phyloP scores from a whole-genome alignment of 2,329 filamentous ascomycete genomes.

The Lasiodiplodia gonubiensis region DNA sequence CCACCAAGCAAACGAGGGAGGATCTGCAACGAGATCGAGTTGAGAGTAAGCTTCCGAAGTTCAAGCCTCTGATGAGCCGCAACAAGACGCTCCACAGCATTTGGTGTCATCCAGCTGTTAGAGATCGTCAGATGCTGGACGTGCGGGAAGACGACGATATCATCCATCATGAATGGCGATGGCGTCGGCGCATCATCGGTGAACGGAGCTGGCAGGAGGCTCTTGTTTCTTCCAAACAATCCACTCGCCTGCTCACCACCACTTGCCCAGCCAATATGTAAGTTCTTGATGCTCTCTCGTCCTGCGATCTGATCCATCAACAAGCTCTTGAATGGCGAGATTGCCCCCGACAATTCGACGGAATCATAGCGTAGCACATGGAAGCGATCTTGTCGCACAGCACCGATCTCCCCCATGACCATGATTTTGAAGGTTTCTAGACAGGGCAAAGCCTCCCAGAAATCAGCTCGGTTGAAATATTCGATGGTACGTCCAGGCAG shows the following conservation, averaged over 20 bases:
- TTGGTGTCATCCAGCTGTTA: constrained; percentile 72
- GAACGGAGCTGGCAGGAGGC: constrained; percentile 68
- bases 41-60: constrained; percentile 62
- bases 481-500: constrained; percentile 67
- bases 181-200: constrained; percentile 39
- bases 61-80: constrained; percentile 50
- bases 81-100: constrained; percentile 61
- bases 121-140: constrained; percentile 66
- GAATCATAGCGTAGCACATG: constrained; percentile 51
- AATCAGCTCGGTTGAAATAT: constrained; percentile 61
- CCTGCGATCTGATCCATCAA: constrained; percentile 58
- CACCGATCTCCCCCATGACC: constrained; percentile 71
- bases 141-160: constrained; percentile 57
- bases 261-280: constrained; percentile 70
- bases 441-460: constrained; percentile 65
- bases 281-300: constrained; percentile 58
- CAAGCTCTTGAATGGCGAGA: constrained; percentile 59
- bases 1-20: neutral
- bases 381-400: constrained; percentile 58
- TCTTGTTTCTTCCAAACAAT: constrained; percentile 64
- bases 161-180: constrained; percentile 28
- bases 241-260: constrained; percentile 72
- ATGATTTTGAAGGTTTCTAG: constrained; percentile 63
- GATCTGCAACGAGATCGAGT: constrained; percentile 59
- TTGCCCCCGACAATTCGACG: constrained; percentile 59